Evolutionary conservation across 2,329 filamentous ascomycete species (phyloP), one percentile per base, ranked within the genome.

Genomic region (Pyrenophora graminea): DNA sequence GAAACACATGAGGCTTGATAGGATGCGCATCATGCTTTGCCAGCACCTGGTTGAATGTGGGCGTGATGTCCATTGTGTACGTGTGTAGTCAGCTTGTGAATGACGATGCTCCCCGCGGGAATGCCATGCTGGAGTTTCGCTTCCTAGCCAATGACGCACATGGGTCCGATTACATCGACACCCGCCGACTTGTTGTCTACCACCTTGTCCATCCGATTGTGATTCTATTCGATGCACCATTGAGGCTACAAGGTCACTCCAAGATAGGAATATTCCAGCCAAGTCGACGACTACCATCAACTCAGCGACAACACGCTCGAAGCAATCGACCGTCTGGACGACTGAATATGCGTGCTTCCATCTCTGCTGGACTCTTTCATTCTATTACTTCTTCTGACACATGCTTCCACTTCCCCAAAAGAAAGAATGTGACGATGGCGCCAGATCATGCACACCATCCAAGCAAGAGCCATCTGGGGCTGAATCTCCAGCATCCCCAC

Each of bases 21-120:
- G 79, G 75, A 23, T 77, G 76, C 38, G 81, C 80, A 72, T 83
- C 76, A 55, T 83, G 83, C 62, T 80, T 76, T 64, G 81, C 81
- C 19, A 93, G 80, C 39, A 88, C 80, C 70, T 86, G 79, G 70
- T 90, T 86, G 75, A 93, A 87, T 38, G 81, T 70, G 32, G 84
- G 77, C 7, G 88, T 90, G 53, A 91, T 79, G 70, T 92, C 82
- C 56, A 77, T 75, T 58, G 56, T 62, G 59, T 53, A 51, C 58
- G 48, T 34, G 48, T 45, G 46, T 37, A 32, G 37, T 48, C 39
- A 45, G 50, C 49, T 59, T 55, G 52, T 48, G 48, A 45, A 63
- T 66, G 64, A 67, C 61, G 64, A 62, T 59, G 59, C 51, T 62
- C 59, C 53, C 56, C 55, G 59, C 59, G 60, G 62, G 53, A 62